Evolutionary conservation across 1,284 basidiomycete species (phyloP), one percentile per base, ranked within the genome.

Genomic region (Rhodotorula sp.): DNA sequence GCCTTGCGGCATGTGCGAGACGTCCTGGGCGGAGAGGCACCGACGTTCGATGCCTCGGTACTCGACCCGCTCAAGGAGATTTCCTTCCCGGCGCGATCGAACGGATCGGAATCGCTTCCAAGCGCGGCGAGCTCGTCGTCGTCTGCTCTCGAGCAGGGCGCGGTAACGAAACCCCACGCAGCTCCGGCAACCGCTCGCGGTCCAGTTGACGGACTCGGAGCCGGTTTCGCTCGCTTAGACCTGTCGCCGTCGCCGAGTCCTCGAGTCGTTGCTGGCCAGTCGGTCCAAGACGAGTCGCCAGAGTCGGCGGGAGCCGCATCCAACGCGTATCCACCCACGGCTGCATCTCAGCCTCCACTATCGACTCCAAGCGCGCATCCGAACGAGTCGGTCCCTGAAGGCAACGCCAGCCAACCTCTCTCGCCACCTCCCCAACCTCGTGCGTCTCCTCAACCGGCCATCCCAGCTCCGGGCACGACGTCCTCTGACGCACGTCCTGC

Each of bases 1-100:
- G 72, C 75, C 20, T 65, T 78, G 21, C 63, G 67, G 51, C 76
- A 76, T 43, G 67, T 78, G 5, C 68, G 72, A 3, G 76, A 78
- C 56, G 76, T 78, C 0, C 67, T 78, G 0, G 64, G 60, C 18
- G 76, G 74, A 0, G 47, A 67, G 8, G 69, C 70, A 6, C 29
- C 29, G 1, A n/a, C 34, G 5, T 77, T 78, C 64, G 68, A 77
- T 48, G 15, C 69, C 1, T 64, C 46, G 18, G 71, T 72, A 1
- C 57, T 76, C 4, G 26, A 43, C 6, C 68, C 70, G 8, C 62
- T 77, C 4, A n/a, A 26, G n/a, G 29, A 56, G 26, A n/a, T 56
- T 4, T 52, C 51, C 23, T 3, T 10, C 0, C 39, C 39, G 10
- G 39, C 39, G 51, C 12, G 3, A 23, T 14, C 51, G 51, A 52